Evolutionary conservation across 2,329 filamentous ascomycete species (phyloP), one percentile per base, ranked within the genome.

Genomic region (Endoconidiophora polonica): DNA sequence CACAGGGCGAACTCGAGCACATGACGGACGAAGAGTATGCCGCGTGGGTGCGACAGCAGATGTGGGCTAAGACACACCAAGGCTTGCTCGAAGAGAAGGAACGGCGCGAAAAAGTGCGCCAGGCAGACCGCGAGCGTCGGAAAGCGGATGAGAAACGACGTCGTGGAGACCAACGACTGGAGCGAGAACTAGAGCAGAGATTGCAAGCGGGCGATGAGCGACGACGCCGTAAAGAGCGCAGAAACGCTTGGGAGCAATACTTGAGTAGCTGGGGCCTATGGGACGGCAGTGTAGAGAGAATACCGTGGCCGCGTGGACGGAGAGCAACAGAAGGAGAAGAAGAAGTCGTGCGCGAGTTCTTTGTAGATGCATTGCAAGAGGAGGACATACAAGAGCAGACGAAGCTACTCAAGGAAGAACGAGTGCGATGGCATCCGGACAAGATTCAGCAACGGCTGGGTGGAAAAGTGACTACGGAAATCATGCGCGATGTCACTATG

Each of bases 11-110:
- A 59, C 69, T 94, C 10, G 86, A 94, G 63, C 73, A 72, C 55
- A 96, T 96, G 90, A 79, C 72, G 6, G 91, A 96, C 57, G 88
- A 96, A 24, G 84, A 95, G 62, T 98, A 96, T 62, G 83, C 86
- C 0, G 71, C 79, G 2, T 83, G 88, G 62, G 90, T 98, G 38
- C 78, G 90, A 16, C 74, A 74, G 48, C 81, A 79, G 65, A 96
- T 98, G 91, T 98, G 87, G 82, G 88, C 95, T 70, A 87, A 86
- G 66, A 93, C 84, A 48, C 79, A 94, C 60, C 81, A 90, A 56
- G 84, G 90, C 20, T 67, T 93, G 48, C 63, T 90, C 0, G 83
- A 91, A 58, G 86, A 91, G 63, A 74, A 81, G 51, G 79, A 78
- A 50, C 67, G 73, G 42, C 68, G 76, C 49, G 72, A 78, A 56